phyloP scores from a whole-genome alignment of 1,284 basidiomycete species.

The Naganishia sp. region DNA sequence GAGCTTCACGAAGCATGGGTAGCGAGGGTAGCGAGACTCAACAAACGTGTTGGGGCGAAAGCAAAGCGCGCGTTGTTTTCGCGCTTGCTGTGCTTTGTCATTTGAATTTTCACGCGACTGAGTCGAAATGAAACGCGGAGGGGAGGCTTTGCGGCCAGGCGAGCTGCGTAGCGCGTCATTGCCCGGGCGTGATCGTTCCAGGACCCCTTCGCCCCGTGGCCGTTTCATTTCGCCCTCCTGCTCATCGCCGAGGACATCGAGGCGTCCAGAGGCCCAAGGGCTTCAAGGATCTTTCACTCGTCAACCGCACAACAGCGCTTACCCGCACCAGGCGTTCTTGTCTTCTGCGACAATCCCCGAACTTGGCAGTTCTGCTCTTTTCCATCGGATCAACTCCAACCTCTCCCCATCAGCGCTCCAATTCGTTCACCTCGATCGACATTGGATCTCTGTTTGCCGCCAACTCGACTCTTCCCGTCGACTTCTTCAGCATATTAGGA shows the following conservation, averaged over 20 bases:
- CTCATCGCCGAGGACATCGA: not conserved
- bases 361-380: conserved; percentile 24
- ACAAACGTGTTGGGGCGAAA: too few relatives aligned
- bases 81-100: too few relatives aligned
- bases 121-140: not conserved
- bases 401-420: conserved; percentile 5
- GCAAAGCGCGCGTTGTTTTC: too few relatives aligned
- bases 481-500: conserved; percentile 26
- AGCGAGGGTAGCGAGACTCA: too few relatives aligned
- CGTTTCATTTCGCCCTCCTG: not conserved
- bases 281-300: conserved; percentile 24
- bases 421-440: conserved; percentile 10
- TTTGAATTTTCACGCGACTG: not conserved
- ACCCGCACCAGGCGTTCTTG: conserved; percentile 26
- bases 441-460: conserved; percentile 20
- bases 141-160: too few relatives aligned
- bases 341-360: conserved; percentile 26
- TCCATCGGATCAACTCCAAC: conserved; percentile 15
- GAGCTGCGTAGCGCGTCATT: conserved; percentile 6
- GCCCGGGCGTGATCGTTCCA: conserved; percentile 21
- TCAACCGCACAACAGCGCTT: conserved; percentile 26
- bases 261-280: conserved; percentile 1
- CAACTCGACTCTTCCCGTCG: conserved; percentile 15
- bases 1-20: too few relatives aligned
- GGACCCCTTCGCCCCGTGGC: not conserved